phyloP scores from a whole-genome alignment of 2,329 filamentous ascomycete species.

The Nectriaceae sp. region DNA sequence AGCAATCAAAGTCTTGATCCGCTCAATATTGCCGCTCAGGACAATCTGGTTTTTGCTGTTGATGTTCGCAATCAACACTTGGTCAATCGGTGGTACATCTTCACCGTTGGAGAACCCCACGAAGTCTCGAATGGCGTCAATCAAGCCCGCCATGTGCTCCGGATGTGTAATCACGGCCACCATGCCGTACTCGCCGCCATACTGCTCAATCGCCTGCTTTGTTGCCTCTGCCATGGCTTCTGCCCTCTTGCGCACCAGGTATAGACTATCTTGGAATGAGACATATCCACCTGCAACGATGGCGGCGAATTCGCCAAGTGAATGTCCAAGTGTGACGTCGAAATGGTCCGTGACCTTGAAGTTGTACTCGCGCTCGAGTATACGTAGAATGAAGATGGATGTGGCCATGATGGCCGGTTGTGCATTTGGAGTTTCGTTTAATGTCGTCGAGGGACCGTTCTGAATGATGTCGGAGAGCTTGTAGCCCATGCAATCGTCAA shows the following conservation, averaged over 20 bases:
- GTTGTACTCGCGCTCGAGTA: slow-evolving; percentile 82
- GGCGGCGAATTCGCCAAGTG: slow-evolving; percentile 89
- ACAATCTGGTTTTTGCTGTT: slow-evolving; percentile 98
- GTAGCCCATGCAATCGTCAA: slow-evolving; percentile 75
- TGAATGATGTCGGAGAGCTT: slow-evolving; percentile 78
- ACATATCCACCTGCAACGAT: slow-evolving; percentile 84
- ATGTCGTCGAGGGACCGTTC: slow-evolving; percentile 72
- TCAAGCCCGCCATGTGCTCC: slow-evolving; percentile 67
- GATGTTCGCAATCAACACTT: slow-evolving; percentile 89
- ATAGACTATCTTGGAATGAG: slow-evolving; percentile 74
- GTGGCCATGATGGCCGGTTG: slow-evolving; percentile 97
- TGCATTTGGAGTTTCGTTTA: slow-evolving; percentile 83
- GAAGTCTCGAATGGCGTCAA: slow-evolving; percentile 77
- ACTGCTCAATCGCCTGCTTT: slow-evolving; percentile 60
- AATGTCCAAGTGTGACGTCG: slow-evolving; percentile 86
- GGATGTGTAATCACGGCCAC: slow-evolving; percentile 88
- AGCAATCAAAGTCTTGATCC: slow-evolving; percentile 78
- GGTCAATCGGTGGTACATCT: slow-evolving; percentile 74
- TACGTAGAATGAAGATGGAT: slow-evolving; percentile 83
- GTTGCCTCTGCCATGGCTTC: slow-evolving; percentile 83
- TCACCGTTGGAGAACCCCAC: slow-evolving; percentile 67
- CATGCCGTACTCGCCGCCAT: slow-evolving; percentile 89
- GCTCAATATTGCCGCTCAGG: slow-evolving; percentile 80
- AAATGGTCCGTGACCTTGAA: slow-evolving; percentile 72
- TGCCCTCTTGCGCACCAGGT: slow-evolving; percentile 74